phyloP scores from a whole-genome alignment of 73 alveolate species.

The Paramecium pentaurelia region DNA sequence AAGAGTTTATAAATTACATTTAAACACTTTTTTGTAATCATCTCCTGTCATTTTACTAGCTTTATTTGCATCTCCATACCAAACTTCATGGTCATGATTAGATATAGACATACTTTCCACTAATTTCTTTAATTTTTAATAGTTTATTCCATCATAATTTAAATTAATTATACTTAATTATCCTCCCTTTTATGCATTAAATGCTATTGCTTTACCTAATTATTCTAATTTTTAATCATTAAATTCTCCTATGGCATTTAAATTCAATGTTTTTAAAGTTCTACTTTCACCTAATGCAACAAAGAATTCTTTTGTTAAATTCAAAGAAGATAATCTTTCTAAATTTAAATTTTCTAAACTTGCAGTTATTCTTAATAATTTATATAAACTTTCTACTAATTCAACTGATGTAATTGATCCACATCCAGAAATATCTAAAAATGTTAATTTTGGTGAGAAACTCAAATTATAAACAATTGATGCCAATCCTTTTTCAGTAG shows the following conservation, averaged over 20 bases:
- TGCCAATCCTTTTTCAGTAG: slow-evolving; percentile 78
- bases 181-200: slow-evolving; percentile 88
- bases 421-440: slow-evolving; percentile 74
- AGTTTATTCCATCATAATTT: slow-evolving; percentile 48
- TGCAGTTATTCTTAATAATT: slow-evolving; percentile 86
- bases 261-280: slow-evolving; percentile 75
- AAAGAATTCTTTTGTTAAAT: slow-evolving; percentile 82
- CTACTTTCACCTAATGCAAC: slow-evolving; percentile 91
- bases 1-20: slow-evolving; percentile 76
- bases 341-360: slow-evolving; percentile 50
- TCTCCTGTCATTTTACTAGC: slow-evolving; percentile 80
- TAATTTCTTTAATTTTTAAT: slow-evolving; percentile 59
- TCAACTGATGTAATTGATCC: slow-evolving; percentile 61
- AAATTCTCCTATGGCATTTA: slow-evolving; percentile 63
- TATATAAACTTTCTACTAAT: slow-evolving; percentile 80
- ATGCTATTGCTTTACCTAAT: slow-evolving; percentile 82
- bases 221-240: neutral
- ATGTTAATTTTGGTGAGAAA: slow-evolving; percentile 85
- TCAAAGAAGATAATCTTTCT: neutral
- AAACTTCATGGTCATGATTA: slow-evolving; percentile 84
- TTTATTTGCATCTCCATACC: slow-evolving; percentile 77
- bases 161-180: slow-evolving; percentile 67
- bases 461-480: slow-evolving; percentile 90
- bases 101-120: slow-evolving; percentile 72
- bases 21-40: slow-evolving; percentile 69